Base-by-base conservation (phyloP, 1,139 yeast species). In the Hansenula lynferdii region DNA sequence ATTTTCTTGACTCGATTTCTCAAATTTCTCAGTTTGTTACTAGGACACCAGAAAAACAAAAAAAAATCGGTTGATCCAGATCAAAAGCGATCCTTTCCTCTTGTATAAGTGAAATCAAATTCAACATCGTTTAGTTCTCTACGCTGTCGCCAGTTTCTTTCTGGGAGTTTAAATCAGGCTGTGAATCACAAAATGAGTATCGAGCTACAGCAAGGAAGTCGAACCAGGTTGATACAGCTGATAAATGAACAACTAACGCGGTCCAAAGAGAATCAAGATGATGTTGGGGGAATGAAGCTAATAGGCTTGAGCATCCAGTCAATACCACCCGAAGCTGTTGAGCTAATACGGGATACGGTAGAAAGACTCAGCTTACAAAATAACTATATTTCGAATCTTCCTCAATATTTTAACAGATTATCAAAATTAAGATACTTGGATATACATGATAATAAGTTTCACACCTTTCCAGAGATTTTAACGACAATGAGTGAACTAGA, bases 371-470 rank as follows among this genome's bases (percentile, higher is more conserved):
- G 79, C 3, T 54, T 82, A 15, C 75, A 77, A 41, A 67, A 68
- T 41, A 80, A 80, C 52, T 60, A 62, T 32, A 56, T 81, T 16
- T 55, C 62, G 0, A 60, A 62, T 11, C 58, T 82, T 9, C 85
- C 89, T 0, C 49, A 58, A 1, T 67, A 68, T 41, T 69, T 84
- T 45, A 50, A 60, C 11, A 56, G 61, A 22, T 61, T 84, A 45
- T 55, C 71, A 19, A 62, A 65, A 37, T 60, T 85, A 41, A 66
- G 76, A 38, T 83, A 80, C 49, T 62, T 85, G 43, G 92, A 85
- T 56, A 63, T 85, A 34, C 83, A 84, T 50, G 69, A 71, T 45
- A 85, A 85, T 55, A 57, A 62, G 34, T 66, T 85, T 31, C 47
- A 65, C 4, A 68, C 62, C 36, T 70, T 85, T 37, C 89, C 94